Base-by-base conservation (phyloP, 805 yeast genomes). In the Teunomyces pallodes region DNA sequence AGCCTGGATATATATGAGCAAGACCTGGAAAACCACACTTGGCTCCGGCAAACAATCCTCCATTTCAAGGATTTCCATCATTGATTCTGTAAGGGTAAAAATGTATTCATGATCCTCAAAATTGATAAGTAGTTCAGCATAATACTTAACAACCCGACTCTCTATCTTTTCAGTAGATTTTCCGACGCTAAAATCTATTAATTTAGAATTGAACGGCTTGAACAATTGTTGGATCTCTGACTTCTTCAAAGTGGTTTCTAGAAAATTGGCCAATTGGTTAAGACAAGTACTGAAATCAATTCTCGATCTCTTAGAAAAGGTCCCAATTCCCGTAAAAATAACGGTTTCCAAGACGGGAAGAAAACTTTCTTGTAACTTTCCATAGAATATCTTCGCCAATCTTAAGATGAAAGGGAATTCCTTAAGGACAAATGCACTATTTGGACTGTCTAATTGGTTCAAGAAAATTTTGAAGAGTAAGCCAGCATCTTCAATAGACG, bases 341-440 rank as follows among this genome's bases (percentile, higher is more conserved):
- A 28, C 20, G 10, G 9, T 12, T 14, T 12, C 36, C 14, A 33
- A 46, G 12, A 28, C 27, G 13, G 33, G 40, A 6, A 32, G 33
- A 4, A 52, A 28, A 3, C 41, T 24, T 16, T 40, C 44, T 5
- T 45, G 32, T 4, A 42, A 14, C 8, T 43, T 35, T 24, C 32
- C 24, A 9, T 47, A 45, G 35, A 65, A 65, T 5, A 51, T 28
- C 16, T 42, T 35, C 6, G 41, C 41, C 17, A 38, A 24, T 38
- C 30, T 12, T 9, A 38, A 38, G 27, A 38, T 12, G 13, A 24
- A 38, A 26, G 41, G 27, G 13, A 7, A 38, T 13, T 28, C 41
- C 20, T 38, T 38, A 9, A 38, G 10, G 13, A 38, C 27, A 9
- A 10, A 38, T 12, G 41, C 17, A 8, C 41, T 17, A 6, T 38